Evolutionary conservation across 352 stramenopile genomes (phyloP), one percentile per base, ranked within the genome.

Genomic region (Phytophthora litchii): DNA sequence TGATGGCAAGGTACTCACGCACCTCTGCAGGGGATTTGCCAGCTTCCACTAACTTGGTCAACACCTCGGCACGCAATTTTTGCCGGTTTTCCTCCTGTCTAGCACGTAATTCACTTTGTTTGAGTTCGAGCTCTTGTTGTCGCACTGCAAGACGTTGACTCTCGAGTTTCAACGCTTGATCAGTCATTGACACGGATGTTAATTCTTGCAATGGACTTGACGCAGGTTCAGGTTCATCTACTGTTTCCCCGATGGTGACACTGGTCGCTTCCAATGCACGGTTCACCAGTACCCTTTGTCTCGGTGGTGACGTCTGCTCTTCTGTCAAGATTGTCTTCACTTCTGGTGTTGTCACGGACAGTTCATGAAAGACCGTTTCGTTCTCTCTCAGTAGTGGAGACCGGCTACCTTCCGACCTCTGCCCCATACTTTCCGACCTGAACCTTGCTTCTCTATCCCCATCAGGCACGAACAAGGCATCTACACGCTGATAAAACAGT

Each of bases 51-150:
- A 74, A 29, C 36, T 16, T 57, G 0, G 44, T 70, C n/a, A 74
- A 46, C 40, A 74, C 54, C 1, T 70, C 60, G n/a, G 65, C 65
- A 27, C 60, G 65, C 56, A 61, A 63, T 56, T 51, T 70, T 42
- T 70, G 67, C n/a, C 46, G 51, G 27, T 54, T 60, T 21, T 79
- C 60, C 14, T 75, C 63, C 46, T 83, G 67, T 31, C 64, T 59
- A 13, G 64, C 51, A 7, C 70, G 49, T 21, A 86, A 40, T 34
- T 81, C 70, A 1, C 31, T 67, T 53, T 78, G 67, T 35, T 76
- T 78, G 14, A 83, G 45, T 20, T 71, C 70, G 17, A 88, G 59
- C 48, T 85, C 70, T 21, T 70, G 72, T 51, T 76, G 70, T n/a
- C 70, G 51, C 3, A 85, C 58, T 12, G 59, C 63, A 25, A 88